Percentiles rank a stretch among this genome's conserved stretches.
Conservation (phyloP, 257 asterid species). For the Nicotiana tomentosiformis region DNA sequence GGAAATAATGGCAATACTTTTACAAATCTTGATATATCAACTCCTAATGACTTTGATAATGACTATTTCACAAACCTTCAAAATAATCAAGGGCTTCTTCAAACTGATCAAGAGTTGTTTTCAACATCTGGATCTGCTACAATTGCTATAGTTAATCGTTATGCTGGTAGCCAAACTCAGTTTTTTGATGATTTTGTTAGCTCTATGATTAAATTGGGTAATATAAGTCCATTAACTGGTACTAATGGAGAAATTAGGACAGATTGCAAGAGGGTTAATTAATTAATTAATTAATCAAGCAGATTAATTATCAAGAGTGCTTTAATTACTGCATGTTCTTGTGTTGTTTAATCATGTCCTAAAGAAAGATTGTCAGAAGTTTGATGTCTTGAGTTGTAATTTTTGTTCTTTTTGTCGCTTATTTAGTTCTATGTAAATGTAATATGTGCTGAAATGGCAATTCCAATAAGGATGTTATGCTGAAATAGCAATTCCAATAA, state of each 20-base stretch:
- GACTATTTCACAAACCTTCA: conserved; percentile 55
- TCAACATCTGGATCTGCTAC: conserved; percentile 35
- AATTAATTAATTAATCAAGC: background rate
- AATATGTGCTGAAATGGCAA: background rate
- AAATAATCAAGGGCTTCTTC: conserved; percentile 52
- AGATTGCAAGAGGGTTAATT: conserved; percentile 61
- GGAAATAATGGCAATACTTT: conserved; percentile 49
- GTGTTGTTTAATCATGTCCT: background rate
- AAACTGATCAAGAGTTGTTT: conserved; percentile 51
- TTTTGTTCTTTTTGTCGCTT: too few species aligned
- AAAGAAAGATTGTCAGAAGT: background rate
- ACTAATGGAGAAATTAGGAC: conserved; percentile 53
- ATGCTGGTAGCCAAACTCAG: conserved; percentile 26
- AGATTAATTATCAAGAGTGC: background rate
- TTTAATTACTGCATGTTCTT: background rate
- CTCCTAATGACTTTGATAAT: conserved; percentile 60
- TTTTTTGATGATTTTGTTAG: conserved; percentile 56
- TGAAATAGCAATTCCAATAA: background rate
- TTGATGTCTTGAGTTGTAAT: background rate
- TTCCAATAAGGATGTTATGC: background rate
- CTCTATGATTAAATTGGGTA: conserved; percentile 75
- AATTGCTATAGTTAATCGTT: conserved; percentile 43
- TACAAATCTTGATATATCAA: conserved; percentile 46
- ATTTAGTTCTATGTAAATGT: background rate
- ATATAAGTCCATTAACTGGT: conserved; percentile 48